Conservation (phyloP, 768 basidiomycete species). For the Nidula microcarpa region DNA sequence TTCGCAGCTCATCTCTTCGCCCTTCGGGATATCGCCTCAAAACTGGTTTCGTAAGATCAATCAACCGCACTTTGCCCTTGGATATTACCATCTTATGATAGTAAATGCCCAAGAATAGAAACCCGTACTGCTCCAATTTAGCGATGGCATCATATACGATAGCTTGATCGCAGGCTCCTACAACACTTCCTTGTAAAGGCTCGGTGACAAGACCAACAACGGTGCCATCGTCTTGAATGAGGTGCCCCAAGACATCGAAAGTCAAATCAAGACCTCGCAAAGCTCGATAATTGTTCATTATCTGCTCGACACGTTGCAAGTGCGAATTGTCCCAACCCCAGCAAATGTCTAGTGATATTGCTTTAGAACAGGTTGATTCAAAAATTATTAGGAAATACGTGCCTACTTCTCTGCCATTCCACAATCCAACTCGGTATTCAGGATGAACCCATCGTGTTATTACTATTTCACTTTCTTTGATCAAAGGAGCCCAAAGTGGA, state of each 20-base stretch:
- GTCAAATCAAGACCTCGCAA: neutral
- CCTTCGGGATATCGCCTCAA: neutral
- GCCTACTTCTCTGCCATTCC: neutral
- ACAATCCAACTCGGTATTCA: neutral
- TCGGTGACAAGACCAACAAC: neutral
- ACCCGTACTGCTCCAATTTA: neutral
- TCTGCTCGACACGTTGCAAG: neutral
- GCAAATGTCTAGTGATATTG: neutral
- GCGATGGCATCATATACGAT: neutral
- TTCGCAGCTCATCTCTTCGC: neutral
- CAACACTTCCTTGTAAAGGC: neutral
- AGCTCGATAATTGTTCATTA: neutral
- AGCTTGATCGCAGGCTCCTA: neutral
- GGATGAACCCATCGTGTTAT: neutral
- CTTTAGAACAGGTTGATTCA: neutral
- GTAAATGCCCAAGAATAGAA: neutral
- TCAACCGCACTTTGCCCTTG: neutral
- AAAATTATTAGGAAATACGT: neutral
- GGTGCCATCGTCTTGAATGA: neutral
- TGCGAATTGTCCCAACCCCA: neutral
- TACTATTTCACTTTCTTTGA: neutral
- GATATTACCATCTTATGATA: neutral
- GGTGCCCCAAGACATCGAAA: neutral
- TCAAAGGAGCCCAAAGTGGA: neutral
- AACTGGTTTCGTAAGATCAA: neutral